Base-by-base conservation (phyloP, 139 green algal genomes). In the Mesotaenium endlicherianum region DNA sequence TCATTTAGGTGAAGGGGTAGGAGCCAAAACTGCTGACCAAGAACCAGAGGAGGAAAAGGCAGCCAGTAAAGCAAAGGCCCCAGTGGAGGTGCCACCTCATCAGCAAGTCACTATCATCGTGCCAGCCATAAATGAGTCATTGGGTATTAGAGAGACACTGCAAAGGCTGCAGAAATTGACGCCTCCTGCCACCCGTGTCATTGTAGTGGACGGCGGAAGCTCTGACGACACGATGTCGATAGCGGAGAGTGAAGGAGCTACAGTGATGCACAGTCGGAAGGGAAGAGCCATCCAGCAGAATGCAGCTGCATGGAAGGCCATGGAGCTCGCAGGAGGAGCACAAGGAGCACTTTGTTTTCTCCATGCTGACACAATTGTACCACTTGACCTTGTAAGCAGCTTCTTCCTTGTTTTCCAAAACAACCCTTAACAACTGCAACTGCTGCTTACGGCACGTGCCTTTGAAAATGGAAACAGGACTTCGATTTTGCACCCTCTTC, bases 321-420 rank as follows among this genome's bases (percentile, higher is more conserved):
- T 17, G 14, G 5, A 59, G 70, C 45, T 30, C 30, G 20, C 31
- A 5, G 6, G 11, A 38, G 40, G 31, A n/a, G 36, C 45, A 6
- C 30, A 78, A 31, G 49, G 38, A 45, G 36, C 41, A 6, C 31
- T 78, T 20, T 78, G 70, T 31, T 78, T 78, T 55, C 41, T 78
- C 16, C 70, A 78, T 38, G 70, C 70, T 34, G 70, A 78, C 31
- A 78, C 70, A 17, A 78, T 17, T 20, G 70, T 78, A 6, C 70
- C 70, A 17, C 30, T 17, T 4, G 70, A 78, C 31, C 31, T 78
- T 38, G 70, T 78, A 8, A n/a, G n/a, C n/a, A n/a, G n/a, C n/a
- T n/a, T n/a, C n/a, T n/a, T n/a, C n/a, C n/a, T n/a, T n/a, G n/a
- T n/a, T n/a, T n/a, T n/a, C n/a, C n/a, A n/a, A n/a, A n/a, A n/a